Evolutionary conservation across 116 monocot genomes (phyloP), one percentile per base, ranked within the genome.

Genomic region (Phalaenopsis hybrid): DNA sequence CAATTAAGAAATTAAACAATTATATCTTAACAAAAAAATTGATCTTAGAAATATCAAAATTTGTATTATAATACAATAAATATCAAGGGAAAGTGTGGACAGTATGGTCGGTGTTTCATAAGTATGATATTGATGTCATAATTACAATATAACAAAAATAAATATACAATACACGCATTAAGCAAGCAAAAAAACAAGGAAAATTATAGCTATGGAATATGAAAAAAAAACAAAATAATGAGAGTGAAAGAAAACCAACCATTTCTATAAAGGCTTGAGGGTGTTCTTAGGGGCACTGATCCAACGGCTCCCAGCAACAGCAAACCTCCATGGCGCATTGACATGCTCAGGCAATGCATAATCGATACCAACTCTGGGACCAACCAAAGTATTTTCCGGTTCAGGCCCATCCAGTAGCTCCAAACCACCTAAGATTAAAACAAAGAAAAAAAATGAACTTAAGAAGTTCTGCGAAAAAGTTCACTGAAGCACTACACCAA

Each of bases 281-380:
- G 92, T 94, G 69, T 83, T 96, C 75, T 88, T 92, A 0, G 96
- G 96, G 69, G 89, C 84, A 83, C 96, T 94, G 58, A 96, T 89
- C 96, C 96, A 96, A 12, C 88, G 85, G 58, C 83, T 88, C 50
- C 86, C 94, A 1, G 92, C 92, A 82, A 92, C 78, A 43, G 94
- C 92, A 45, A 96, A 94, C 81, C 94, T 88, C 96, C 94, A 96
- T 3, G 91, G 96, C 17, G 92, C 94, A 50, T 13, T 81, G 17
- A 92, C 90, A 87, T 96, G 94, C 85, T 94, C 94, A 2, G 96
- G 90, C 51, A 77, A 87, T 8, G 94, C 94, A 82, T 94, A 92
- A 20, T 92, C 81, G 45, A 96, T 91, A 58, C 96, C 96, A 4
- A 94, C 89, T 6, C 94, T 88, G 8, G 94, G 96, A 10, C 96